Evolutionary conservation across 2,329 filamentous ascomycete genomes (phyloP).

Genomic region (Diaporthe citrichinensis): DNA sequence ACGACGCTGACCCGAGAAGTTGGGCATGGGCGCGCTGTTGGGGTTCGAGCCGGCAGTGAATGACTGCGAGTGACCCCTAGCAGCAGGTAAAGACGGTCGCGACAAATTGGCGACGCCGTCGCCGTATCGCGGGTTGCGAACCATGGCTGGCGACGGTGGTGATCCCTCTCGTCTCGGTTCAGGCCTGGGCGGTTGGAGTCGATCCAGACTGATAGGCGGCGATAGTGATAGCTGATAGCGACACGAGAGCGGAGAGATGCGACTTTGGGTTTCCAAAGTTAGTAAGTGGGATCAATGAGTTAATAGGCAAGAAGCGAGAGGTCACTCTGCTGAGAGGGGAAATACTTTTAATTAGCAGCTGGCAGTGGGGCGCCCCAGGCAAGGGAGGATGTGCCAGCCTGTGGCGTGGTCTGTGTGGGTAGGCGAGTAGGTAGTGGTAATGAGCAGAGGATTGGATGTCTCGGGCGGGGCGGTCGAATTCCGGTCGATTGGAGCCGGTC

Average conservation of each 20-base stretch:
- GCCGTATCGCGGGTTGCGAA: conserved; percentile 38
- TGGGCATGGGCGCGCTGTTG: conserved; percentile 41
- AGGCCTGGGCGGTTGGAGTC: conserved; percentile 19
- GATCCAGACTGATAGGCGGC: conserved; percentile 20
- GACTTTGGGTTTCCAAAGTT: conserved; percentile 35
- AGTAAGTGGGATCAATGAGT: conserved; percentile 42
- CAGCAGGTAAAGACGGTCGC: conserved; percentile 31
- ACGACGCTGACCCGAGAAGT: conserved; percentile 37
- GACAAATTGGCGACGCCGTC: conserved; percentile 41
- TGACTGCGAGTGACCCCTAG: conserved; percentile 40
- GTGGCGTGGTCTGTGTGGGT: conserved; percentile 37
- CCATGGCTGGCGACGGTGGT: conserved; percentile 35
- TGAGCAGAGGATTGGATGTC: conserved; percentile 39
- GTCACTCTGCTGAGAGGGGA: conserved; percentile 36
- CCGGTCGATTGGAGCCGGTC: conserved; percentile 15
- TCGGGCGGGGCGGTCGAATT: conserved; percentile 39
- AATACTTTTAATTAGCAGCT: conserved; percentile 40
- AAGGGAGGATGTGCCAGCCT: conserved; percentile 40
- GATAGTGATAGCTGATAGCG: conserved; percentile 34
- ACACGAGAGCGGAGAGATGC: conserved; percentile 28
- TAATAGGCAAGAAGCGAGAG: conserved; percentile 35
- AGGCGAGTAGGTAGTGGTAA: conserved; percentile 30
- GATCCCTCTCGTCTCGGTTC: neutral
- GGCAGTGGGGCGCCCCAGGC: conserved; percentile 38
- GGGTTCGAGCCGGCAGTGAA: conserved; percentile 42